Percentiles rank a stretch among this genome's conserved stretches.
phyloP scores from a whole-genome alignment of 2,329 filamentous ascomycete genomes.

The Hypoxylon sp. region DNA sequence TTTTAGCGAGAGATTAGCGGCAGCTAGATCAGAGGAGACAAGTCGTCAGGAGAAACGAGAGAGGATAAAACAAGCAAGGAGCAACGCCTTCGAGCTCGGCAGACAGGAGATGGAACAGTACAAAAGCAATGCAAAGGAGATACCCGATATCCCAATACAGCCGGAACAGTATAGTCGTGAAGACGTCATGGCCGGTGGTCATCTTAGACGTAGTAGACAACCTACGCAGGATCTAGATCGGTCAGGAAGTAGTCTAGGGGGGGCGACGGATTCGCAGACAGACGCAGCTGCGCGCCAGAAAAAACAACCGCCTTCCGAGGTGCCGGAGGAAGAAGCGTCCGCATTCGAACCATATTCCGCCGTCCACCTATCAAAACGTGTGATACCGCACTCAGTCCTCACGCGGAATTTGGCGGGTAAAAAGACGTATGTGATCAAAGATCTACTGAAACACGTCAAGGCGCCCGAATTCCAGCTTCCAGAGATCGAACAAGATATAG shows the following conservation, averaged over 20 bases:
- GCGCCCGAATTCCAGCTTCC: slow-evolving; percentile 86
- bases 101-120: slow-evolving; percentile 72
- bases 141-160: slow-evolving; percentile 65
- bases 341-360: slow-evolving; percentile 90
- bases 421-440: slow-evolving; percentile 82
- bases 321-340: slow-evolving; percentile 66
- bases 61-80: slow-evolving; percentile 68
- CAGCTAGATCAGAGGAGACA: slow-evolving; percentile 72
- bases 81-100: slow-evolving; percentile 70
- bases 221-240: slow-evolving; percentile 40
- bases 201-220: slow-evolving; percentile 59
- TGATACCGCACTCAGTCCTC: slow-evolving; percentile 85
- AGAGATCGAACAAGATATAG: slow-evolving; percentile 86
- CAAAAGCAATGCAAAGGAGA: slow-evolving; percentile 69
- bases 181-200: slow-evolving; percentile 67
- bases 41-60: slow-evolving; percentile 65
- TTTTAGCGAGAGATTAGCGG: slow-evolving; percentile 89
- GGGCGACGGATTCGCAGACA: slow-evolving; percentile 44
- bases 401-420: slow-evolving; percentile 84
- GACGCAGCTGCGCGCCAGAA: slow-evolving; percentile 46
- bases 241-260: slow-evolving; percentile 37
- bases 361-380: slow-evolving; percentile 84
- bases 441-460: slow-evolving; percentile 85
- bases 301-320: slow-evolving; percentile 54
- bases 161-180: slow-evolving; percentile 73